Base-by-base conservation (phyloP, 306 rosid genomes). In the Malus fusca region DNA sequence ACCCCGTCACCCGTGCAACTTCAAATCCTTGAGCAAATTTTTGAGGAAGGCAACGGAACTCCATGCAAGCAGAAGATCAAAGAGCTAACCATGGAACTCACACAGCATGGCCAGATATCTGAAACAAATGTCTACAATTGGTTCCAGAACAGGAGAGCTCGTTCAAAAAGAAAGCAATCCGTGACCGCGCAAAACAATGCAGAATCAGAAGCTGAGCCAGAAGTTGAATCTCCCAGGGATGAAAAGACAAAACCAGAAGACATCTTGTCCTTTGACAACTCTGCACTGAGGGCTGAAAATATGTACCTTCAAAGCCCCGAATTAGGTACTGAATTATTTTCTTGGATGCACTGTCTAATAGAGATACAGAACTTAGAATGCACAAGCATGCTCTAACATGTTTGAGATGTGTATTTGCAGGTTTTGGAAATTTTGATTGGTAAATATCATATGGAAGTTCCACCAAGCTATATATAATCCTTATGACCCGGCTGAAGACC, bases 81-180 rank as follows among this genome's bases (percentile, higher is more conserved):
- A 79, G 92, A 88, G 9, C 90, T 92, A 63, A 77, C 93, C 70
- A n/a, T 40, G 17, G 88, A 90, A 61, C 86, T 92, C 4, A 67
- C 77, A 0, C 92, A 88, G 11, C 96, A 92, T 37, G 97, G 93
- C 5, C 96, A 83, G 31, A 87, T 92, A 66, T 85, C 97, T 0
- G 97, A 92, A 85, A 86, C 96, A 2, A 90, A 92, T 79, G 97
- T 92, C 66, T 92, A 88, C 78, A 92, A 92, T 66, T 92, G 96
- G 97, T 90, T 92, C 74, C 96, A 92, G 79, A 92, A 92, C 75
- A 78, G 93, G 78, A 85, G 97, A 68, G 93, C 97, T 76, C 93
- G 97, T 58, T 88, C 96, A 1, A 92, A 90, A 79, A 82, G 93
- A 35, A 92, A 85, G 84, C 97, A 88, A 80, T 73, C 80, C 0